These are phyloP conservation scores for Melastoma malabathricum DNA, from an alignment of 345 rosid genomes.

Conservation along the genomic window DNA sequence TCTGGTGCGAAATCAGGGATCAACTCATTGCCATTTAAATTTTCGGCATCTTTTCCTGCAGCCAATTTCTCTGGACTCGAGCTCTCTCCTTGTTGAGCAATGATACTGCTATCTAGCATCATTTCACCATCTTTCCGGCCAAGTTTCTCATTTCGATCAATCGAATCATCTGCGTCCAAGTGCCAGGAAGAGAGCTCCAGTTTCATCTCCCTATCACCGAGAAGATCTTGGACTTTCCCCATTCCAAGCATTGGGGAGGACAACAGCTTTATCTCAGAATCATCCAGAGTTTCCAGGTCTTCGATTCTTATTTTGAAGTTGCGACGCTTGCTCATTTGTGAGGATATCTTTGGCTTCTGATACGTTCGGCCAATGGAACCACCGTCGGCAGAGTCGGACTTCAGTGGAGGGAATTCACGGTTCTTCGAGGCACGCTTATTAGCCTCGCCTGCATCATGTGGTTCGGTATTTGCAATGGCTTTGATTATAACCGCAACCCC, in stretches of 20 bases:
- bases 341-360: conserved; percentile 13
- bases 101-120: background rate
- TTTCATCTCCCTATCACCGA: too few relatives aligned
- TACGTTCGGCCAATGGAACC: background rate
- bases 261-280: background rate
- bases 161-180: too few relatives aligned
- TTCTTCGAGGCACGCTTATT: background rate
- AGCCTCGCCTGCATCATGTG: background rate
- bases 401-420: conserved; percentile 9
- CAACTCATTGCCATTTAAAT: conserved; percentile 12
- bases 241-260: background rate
- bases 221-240: too few relatives aligned
- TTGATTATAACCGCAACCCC: conserved; percentile 19
- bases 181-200: too few relatives aligned
- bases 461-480: conserved; percentile 4
- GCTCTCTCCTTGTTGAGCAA: background rate
- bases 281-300: background rate
- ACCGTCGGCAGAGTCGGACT: conserved; percentile 6
- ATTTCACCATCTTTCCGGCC: background rate
- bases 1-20: background rate
- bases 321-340: conserved; percentile 38
- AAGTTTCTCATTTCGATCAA: too few relatives aligned
- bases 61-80: background rate
- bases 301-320: conserved; percentile 24
- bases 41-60: conserved; percentile 2